Base-by-base conservation (phyloP, 106 monocot genomes). In the Agapanthus africanus region DNA sequence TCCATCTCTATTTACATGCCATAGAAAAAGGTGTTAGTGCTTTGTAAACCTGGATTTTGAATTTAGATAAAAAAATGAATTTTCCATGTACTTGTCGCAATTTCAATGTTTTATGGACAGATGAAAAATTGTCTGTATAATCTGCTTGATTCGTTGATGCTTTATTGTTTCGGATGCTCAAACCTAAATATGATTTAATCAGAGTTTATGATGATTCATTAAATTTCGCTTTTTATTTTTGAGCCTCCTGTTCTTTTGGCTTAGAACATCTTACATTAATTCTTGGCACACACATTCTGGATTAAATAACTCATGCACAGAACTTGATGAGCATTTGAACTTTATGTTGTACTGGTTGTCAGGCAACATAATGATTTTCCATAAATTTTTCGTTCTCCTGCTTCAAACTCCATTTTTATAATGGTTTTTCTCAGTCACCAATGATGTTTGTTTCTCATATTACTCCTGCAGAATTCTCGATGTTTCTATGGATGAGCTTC, bases 401-500 rank as follows among this genome's bases (percentile, higher is more conserved):
- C 56, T 57, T 30, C 30, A 30, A 30, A 11, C 5, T 26, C 19
- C 18, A 36, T 61, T 34, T 61, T 36, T 61, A 15, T 57, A 57
- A 36, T 61, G 28, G 7, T 4, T n/a, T 61, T 61, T 34, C n/a
- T n/a, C 33, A 35, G 33, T 61, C 1, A 3, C n/a, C 36, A 18
- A 35, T 61, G 36, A 61, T 36, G 18, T 26, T 19, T 35, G 34
- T 41, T 6, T 36, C 40, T 54, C 33, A 65, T 73, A 26, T n/a
- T 15, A 37, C 19, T 71, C 18, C 10, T 81, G n/a, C 82, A 97
- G 97, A 50, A 83, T 90, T 70, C 89, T 97, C 28, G 83, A 87
- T 69, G 70, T 87, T 37, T 83, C 92, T 7, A 92, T 87, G 86
- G 89, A 97, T 35, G 97, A 92, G 18, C 87, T 97, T 19, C 89